phyloP scores from a whole-genome alignment of 192 early-diverging fungal species.

The Chytriomyces sp. region DNA sequence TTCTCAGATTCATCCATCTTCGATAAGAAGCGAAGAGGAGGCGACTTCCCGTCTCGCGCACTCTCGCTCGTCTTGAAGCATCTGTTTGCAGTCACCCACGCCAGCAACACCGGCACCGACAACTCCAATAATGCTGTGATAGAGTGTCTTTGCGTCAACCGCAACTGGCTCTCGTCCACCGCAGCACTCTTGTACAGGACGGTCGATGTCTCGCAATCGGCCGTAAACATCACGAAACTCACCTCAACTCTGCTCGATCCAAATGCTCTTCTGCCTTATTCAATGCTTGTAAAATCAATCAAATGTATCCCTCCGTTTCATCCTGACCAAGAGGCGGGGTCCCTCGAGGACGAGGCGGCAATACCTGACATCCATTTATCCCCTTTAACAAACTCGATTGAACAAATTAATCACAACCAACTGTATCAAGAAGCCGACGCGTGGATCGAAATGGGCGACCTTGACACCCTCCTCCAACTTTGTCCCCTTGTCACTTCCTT shows the following conservation, averaged over 20 bases:
- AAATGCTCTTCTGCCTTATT: conserved; percentile 5
- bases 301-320: not conserved
- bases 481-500: conserved; percentile 28
- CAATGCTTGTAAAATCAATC: conserved; percentile 1
- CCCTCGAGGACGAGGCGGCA: not conserved
- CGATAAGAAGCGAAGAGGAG: not conserved
- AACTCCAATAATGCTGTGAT: not conserved
- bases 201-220: not conserved
- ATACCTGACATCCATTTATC: too few species aligned
- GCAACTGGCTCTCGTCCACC: not conserved
- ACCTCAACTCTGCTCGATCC: conserved; percentile 4
- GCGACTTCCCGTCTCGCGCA: not conserved
- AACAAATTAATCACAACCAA: too few species aligned
- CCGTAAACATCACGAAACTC: not conserved
- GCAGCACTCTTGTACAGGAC: not conserved
- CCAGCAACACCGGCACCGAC: too few species aligned
- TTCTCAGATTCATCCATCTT: not conserved
- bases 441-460: conserved; percentile 38
- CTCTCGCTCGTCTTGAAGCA: not conserved
- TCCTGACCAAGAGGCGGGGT: not conserved
- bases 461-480: conserved; percentile 44
- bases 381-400: too few species aligned
- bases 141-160: conserved; percentile 3
- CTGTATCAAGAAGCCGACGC: not conserved
- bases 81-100: not conserved